Evolutionary conservation across 2,329 filamentous ascomycete genomes (phyloP), one percentile per base, ranked within the genome.

Genomic region (Fusarium nygamai): DNA sequence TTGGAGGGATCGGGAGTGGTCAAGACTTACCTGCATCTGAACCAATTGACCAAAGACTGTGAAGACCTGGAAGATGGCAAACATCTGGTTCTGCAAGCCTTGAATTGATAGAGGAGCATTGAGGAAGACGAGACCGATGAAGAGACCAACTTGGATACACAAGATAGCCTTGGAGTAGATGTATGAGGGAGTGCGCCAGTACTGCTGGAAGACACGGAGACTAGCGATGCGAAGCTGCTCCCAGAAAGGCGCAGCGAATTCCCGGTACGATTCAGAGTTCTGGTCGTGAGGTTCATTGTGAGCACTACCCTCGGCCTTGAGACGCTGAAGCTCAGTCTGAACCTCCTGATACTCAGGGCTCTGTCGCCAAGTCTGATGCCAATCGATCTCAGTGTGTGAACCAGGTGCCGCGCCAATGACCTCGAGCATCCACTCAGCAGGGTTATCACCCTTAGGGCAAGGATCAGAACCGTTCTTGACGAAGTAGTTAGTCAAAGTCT

Each of bases 111-210:
- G 91, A 19, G 91, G 89, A 2, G 93, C 91, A 57, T 90, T 88
- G 86, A 90, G 93, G 83, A 96, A 95, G 54, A 92, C 92, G 78
- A 96, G 94, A 36, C 94, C 94, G 76, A 96, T 93, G 81, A 96
- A 97, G 12, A 97, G 87, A 5, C 92, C 84, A 27, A 88, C 84
- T 24, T 90, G 82, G 33, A 89, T 84, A 79, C 91, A 94, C n/a
- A 97, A 90, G 2, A 87, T 84, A 1, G 87, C 81, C 86, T 97
- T 97, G 79, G 93, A 92, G 85, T 96, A 97, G 81, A 98, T 95
- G 85, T 97, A 98, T 5, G 91, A 89, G 0, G 95, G 95, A 0
- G 92, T 96, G 65, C 95, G 92, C 94, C 95, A 97, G 88, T 96
- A 97, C 82, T 97, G 94, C 80, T 95, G 89, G 85, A 97, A 96